Percentiles rank a stretch among this genome's conserved stretches.
phyloP scores from a whole-genome alignment of 768 basidiomycete genomes.

The Serpula lacrymans region DNA sequence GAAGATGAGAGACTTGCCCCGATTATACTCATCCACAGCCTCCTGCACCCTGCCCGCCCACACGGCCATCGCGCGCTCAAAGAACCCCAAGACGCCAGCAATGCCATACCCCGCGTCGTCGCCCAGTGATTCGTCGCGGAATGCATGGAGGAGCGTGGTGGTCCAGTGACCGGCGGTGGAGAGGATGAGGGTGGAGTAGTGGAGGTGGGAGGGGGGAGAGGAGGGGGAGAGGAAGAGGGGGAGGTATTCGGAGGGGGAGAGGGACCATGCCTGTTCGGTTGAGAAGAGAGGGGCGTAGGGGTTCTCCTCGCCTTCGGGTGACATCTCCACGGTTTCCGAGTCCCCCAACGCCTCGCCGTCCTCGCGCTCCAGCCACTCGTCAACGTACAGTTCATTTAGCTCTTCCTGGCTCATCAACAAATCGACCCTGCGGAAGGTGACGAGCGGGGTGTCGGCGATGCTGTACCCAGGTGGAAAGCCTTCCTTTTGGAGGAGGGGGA shows the following conservation, averaged over 20 bases:
- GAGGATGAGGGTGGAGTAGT: constrained; percentile 60
- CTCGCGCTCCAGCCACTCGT: constrained; percentile 15
- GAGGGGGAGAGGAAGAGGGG: constrained; percentile 42
- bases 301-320: constrained; percentile 21
- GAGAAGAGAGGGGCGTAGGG: constrained; percentile 45
- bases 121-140: constrained; percentile 28
- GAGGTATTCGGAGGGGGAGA: constrained; percentile 52
- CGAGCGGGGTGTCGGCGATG: constrained; percentile 55
- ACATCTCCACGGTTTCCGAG: constrained; percentile 13
- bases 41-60: constrained; percentile 55
- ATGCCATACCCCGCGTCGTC: constrained; percentile 44
- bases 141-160: constrained; percentile 46
- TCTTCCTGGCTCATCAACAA: constrained; percentile 49
- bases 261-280: constrained; percentile 51
- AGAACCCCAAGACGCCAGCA: constrained; percentile 52
- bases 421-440: constrained; percentile 64
- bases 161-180: constrained; percentile 74
- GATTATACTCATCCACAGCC: constrained; percentile 34
- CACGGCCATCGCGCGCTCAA: constrained; percentile 49
- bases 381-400: constrained; percentile 42
- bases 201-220: constrained; percentile 41
- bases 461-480: constrained; percentile 50
- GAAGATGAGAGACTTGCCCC: no score
- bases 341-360: no score
- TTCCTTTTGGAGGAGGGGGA: constrained; percentile 31